A percentile compares a stretch with the other conserved stretches of the same genome.
phyloP scores from a whole-genome alignment of 164 flowering plant species.

The Dillenia turbinata region DNA sequence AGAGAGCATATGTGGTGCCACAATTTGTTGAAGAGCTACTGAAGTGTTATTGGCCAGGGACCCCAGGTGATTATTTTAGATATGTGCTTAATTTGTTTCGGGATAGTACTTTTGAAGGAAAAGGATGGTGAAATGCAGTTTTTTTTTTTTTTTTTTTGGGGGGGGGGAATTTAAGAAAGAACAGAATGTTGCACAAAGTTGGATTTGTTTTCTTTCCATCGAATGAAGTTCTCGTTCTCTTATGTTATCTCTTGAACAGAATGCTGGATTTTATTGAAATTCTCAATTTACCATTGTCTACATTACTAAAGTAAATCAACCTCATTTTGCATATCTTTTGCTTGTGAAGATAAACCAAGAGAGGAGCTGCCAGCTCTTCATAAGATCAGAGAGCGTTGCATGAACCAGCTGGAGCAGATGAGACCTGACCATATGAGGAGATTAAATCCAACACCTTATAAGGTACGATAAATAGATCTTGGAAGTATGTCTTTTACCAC shows the following conservation, averaged over 20 bases:
- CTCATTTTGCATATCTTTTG: neutral
- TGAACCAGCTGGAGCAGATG: constrained; percentile 83
- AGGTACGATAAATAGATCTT: constrained; percentile 41
- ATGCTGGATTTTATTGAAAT: neutral
- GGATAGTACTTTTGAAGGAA: neutral
- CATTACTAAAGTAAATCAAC: too few species aligned
- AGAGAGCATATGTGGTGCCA: constrained; percentile 97
- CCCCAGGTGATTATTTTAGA: constrained; percentile 48
- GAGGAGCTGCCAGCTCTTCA: constrained; percentile 60
- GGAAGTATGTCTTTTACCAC: too few species aligned
- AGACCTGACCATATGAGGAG: constrained; percentile 98
- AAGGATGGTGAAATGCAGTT: neutral
- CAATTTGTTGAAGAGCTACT: constrained; percentile 92
- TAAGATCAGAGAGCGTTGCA: constrained; percentile 69
- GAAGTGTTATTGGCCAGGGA: constrained; percentile 92
- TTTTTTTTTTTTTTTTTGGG: too few species aligned
- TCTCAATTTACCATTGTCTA: neutral
- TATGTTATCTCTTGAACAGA: neutral
- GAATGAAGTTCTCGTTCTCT: neutral
- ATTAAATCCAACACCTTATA: constrained; percentile 97
- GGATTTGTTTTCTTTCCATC: too few species aligned
- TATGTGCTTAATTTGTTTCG: neutral
- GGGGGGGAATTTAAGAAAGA: too few species aligned
- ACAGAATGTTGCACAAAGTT: too few species aligned
- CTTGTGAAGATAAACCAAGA: constrained; percentile 46